Evolutionary conservation across 2,329 filamentous ascomycete genomes (phyloP).

Genomic region (Colletotrichum tropicicola): DNA sequence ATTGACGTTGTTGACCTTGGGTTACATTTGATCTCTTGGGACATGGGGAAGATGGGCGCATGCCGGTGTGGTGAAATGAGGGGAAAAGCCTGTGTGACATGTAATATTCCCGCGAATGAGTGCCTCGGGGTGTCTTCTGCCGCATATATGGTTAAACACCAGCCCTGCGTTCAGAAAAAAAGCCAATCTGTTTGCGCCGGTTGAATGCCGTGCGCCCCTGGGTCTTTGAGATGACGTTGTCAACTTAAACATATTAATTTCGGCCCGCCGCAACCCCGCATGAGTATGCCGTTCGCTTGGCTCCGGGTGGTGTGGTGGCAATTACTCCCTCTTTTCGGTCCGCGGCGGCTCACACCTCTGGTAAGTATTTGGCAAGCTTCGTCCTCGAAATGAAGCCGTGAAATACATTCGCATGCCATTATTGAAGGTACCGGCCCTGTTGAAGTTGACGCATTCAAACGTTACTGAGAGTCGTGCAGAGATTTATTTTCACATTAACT

Average conservation of each 20-base stretch:
- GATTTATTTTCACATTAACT: too few species aligned
- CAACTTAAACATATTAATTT: background rate
- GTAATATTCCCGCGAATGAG: slow-evolving; percentile 8
- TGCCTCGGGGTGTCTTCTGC: background rate
- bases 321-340: too few species aligned
- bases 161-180: background rate
- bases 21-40: slow-evolving; percentile 25
- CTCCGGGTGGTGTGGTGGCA: background rate
- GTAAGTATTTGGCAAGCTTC: too few species aligned
- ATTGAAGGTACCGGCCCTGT: too few species aligned
- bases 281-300: slow-evolving; percentile 8
- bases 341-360: too few species aligned
- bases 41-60: slow-evolving; percentile 1
- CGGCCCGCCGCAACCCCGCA: slow-evolving; percentile 23
- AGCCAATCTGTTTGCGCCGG: background rate
- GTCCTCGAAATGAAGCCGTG: too few species aligned
- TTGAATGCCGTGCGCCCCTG: background rate
- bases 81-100: background rate
- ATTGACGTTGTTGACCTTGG: too few species aligned
- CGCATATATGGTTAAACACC: slow-evolving; percentile 4
- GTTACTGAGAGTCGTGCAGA: too few species aligned
- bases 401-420: too few species aligned
- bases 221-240: slow-evolving; percentile 9
- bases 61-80: background rate
- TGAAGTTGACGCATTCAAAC: too few species aligned